These are phyloP conservation scores for Monosporascus sp. DNA, from an alignment of 2,329 filamentous ascomycete species.

Conservation along the genomic window DNA sequence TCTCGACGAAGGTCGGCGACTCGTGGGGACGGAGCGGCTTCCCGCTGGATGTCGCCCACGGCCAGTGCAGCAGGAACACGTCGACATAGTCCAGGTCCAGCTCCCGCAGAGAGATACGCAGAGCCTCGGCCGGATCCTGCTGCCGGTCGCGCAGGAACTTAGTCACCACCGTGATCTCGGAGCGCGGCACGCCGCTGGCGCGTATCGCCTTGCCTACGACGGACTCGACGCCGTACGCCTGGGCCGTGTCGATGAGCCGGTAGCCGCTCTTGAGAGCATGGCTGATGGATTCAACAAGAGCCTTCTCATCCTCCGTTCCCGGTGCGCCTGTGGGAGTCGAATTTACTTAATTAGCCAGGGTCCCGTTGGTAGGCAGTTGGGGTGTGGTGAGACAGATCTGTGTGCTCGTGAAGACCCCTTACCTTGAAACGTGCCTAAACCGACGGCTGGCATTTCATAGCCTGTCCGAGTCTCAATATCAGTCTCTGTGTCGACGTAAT, in stretches of 20 bases:
- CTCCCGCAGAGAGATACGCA: constrained; percentile 40
- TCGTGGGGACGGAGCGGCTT: constrained; percentile 62
- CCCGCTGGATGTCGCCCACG: constrained; percentile 41
- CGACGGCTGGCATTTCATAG: constrained; percentile 15
- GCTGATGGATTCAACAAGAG: constrained; percentile 17
- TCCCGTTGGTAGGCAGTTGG: too few species aligned
- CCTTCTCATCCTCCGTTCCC: constrained; percentile 13
- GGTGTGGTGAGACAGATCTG: neutral
- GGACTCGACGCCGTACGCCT: constrained; percentile 22
- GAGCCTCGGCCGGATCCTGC: constrained; percentile 30
- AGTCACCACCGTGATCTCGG: constrained; percentile 27
- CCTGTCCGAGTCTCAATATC: neutral
- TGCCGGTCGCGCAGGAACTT: constrained; percentile 13
- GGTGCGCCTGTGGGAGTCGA: neutral
- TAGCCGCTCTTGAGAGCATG: constrained; percentile 23
- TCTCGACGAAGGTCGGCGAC: constrained; percentile 32
- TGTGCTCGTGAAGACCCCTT: neutral
- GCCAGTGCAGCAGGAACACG: constrained; percentile 52
- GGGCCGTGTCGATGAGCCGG: constrained; percentile 26
- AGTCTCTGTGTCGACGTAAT: too few species aligned
- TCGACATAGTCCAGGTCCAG: constrained; percentile 46
- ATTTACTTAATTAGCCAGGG: too few species aligned
- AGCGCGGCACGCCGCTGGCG: constrained; percentile 26
- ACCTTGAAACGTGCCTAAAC: constrained; percentile 23
- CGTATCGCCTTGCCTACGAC: constrained; percentile 27